These are phyloP conservation scores for Cicer arietinum DNA, from an alignment of 306 rosid genomes.

Conservation along the genomic window DNA sequence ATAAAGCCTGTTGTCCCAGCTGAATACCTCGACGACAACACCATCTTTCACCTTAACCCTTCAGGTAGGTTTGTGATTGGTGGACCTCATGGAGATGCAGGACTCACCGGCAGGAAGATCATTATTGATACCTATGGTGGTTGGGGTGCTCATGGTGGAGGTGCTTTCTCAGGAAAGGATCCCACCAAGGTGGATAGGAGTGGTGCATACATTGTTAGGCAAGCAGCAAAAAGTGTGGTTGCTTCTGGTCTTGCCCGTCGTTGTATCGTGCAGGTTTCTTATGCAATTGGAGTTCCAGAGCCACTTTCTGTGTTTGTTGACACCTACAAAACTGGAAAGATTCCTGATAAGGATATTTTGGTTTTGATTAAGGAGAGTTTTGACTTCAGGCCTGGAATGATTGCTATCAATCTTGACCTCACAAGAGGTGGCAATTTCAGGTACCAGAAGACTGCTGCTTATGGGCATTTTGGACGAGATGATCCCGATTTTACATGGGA, in stretches of 20 bases:
- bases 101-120: slow-evolving; percentile 85
- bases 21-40: slow-evolving; percentile 74
- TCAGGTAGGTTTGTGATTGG: slow-evolving; percentile 85
- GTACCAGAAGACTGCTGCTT: slow-evolving; percentile 85
- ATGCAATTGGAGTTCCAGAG: slow-evolving; percentile 83
- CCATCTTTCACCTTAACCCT: slow-evolving; percentile 80
- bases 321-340: slow-evolving; percentile 69
- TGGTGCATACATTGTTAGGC: slow-evolving; percentile 78
- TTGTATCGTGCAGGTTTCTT: slow-evolving; percentile 82
- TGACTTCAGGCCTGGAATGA: slow-evolving; percentile 86
- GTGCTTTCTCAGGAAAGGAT: slow-evolving; percentile 86
- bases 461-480: slow-evolving; percentile 82
- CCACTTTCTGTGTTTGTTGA: slow-evolving; percentile 76
- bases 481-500: slow-evolving; percentile 88
- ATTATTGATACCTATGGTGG: slow-evolving; percentile 83
- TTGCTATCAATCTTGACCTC: slow-evolving; percentile 72
- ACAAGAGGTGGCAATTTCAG: slow-evolving; percentile 75
- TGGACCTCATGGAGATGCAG: slow-evolving; percentile 89
- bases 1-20: slow-evolving; percentile 73
- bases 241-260: slow-evolving; percentile 85
- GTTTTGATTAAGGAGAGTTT: slow-evolving; percentile 68
- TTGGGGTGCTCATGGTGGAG: slow-evolving; percentile 94
- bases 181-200: slow-evolving; percentile 87
- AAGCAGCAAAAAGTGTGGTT: slow-evolving; percentile 82
- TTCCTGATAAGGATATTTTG: slow-evolving; percentile 67